Conservation (phyloP, 495 filamentous ascomycete genomes). For the Tuber microsphaerosporum region DNA sequence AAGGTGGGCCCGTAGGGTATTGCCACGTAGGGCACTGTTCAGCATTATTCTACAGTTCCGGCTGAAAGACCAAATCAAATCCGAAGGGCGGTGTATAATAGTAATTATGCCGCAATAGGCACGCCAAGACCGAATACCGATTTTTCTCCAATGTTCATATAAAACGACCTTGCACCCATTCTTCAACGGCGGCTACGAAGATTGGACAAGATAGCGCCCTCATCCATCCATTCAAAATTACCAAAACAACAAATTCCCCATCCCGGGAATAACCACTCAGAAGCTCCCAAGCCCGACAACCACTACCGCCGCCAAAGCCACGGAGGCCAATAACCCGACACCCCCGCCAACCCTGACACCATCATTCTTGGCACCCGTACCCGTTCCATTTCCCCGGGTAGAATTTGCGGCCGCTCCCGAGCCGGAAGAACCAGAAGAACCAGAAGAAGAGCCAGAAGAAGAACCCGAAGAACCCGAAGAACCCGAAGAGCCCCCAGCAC, state of each 20-base stretch:
- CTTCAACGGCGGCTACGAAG: not conserved
- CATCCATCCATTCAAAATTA: not conserved
- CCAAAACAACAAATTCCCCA: not conserved
- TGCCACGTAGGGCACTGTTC: too few relatives aligned
- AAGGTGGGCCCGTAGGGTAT: too few relatives aligned
- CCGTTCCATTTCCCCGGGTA: not conserved
- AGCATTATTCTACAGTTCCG: too few relatives aligned
- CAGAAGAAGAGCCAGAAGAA: not conserved
- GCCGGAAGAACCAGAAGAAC: not conserved
- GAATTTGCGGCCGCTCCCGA: not conserved
- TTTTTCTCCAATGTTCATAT: not conserved
- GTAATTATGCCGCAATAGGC: not conserved
- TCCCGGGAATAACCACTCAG: not conserved
- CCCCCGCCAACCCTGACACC: not conserved
- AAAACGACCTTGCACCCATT: not conserved
- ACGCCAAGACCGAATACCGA: not conserved
- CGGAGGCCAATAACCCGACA: not conserved
- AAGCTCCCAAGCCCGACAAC: not conserved
- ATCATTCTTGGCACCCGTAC: not conserved
- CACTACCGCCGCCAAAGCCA: not conserved
- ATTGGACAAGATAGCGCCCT: not conserved
- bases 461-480: not conserved
- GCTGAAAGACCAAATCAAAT: too few relatives aligned
- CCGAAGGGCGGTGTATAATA: too few relatives aligned
- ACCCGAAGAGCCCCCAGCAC: not conserved